Evolutionary conservation across 2,329 filamentous ascomycete species (phyloP).

Genomic region (Scleromitrula shiraiana): DNA sequence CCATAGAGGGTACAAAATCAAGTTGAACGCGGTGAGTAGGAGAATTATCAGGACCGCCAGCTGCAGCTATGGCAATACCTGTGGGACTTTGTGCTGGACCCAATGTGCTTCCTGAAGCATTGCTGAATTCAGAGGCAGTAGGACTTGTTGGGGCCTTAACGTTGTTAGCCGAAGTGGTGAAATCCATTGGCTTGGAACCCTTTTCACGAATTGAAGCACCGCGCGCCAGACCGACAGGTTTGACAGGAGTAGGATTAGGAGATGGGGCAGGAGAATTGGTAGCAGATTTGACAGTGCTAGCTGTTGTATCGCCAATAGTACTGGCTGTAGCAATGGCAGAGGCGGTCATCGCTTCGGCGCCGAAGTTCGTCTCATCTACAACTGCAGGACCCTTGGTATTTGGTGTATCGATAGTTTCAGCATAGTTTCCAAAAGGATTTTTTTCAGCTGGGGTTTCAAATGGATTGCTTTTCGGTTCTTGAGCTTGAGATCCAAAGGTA

Average conservation of each 20-base stretch:
- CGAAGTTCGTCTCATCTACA: conserved; percentile 32
- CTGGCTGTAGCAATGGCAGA: conserved; percentile 11
- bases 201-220: conserved; percentile 50
- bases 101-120: conserved; percentile 43
- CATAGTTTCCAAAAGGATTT: conserved; percentile 65
- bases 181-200: conserved; percentile 40
- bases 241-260: conserved; percentile 18
- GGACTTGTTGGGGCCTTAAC: conserved; percentile 46
- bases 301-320: no score
- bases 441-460: no score
- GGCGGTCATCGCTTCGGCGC: conserved; percentile 32
- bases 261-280: conserved; percentile 5
- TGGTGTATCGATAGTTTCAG: conserved; percentile 39
- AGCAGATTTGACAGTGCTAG: conserved; percentile 19
- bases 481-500: conserved; percentile 14
- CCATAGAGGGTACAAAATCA: conserved; percentile 87
- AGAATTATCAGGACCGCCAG: conserved; percentile 49
- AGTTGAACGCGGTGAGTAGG: conserved; percentile 87
- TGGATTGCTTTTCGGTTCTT: conserved; percentile 44
- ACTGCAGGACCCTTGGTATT: conserved; percentile 36
- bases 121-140: conserved; percentile 54
- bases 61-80: conserved; percentile 53
- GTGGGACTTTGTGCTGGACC: conserved; percentile 38
- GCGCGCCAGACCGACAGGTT: conserved; percentile 34
- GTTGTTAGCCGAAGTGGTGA: conserved; percentile 38